Conservation (phyloP, 1,139 yeast species). For the Scheffersomyces quercinus region DNA sequence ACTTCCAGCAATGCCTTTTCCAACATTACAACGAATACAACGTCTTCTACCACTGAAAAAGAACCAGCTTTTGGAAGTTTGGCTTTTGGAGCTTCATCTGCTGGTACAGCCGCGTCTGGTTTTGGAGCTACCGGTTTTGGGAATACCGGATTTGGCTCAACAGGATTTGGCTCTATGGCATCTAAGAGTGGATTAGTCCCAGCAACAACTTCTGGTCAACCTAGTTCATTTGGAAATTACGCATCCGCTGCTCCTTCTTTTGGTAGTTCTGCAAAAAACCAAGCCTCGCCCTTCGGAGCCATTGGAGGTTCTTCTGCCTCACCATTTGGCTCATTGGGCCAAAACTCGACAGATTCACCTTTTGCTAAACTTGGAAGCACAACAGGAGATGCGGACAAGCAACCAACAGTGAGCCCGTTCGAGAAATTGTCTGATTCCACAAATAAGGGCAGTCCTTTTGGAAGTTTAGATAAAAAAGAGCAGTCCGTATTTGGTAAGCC, state of each 20-base stretch:
- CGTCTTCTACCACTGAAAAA: not conserved
- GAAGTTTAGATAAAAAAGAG: not conserved
- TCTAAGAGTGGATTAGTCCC: not conserved
- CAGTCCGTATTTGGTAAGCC: slow-evolving; percentile 4
- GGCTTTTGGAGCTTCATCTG: slow-evolving; percentile 4
- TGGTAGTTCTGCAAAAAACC: slow-evolving; percentile 5
- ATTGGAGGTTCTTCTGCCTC: slow-evolving; percentile 7
- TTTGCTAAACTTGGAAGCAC: slow-evolving; percentile 4
- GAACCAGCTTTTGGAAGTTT: slow-evolving; percentile 3
- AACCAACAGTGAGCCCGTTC: no score
- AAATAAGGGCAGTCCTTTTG: slow-evolving; percentile 1
- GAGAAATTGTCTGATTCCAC: no score
- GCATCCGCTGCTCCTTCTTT: slow-evolving; percentile 15
- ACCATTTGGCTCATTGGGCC: slow-evolving; percentile 6
- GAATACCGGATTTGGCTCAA: slow-evolving; percentile 11
- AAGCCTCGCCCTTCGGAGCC: slow-evolving; percentile 12
- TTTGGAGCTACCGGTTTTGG: slow-evolving; percentile 16
- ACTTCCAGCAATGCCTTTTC: not conserved
- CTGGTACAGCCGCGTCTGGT: slow-evolving; percentile 8
- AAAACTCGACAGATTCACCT: slow-evolving; percentile 6
- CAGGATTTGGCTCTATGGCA: slow-evolving; percentile 15
- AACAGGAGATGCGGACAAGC: no score
- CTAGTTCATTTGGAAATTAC: slow-evolving; percentile 14
- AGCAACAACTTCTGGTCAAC: no score
- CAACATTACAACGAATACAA: not conserved